Base-by-base conservation (phyloP, 148 eudicot species). In the Dysphania ambrosioides region DNA sequence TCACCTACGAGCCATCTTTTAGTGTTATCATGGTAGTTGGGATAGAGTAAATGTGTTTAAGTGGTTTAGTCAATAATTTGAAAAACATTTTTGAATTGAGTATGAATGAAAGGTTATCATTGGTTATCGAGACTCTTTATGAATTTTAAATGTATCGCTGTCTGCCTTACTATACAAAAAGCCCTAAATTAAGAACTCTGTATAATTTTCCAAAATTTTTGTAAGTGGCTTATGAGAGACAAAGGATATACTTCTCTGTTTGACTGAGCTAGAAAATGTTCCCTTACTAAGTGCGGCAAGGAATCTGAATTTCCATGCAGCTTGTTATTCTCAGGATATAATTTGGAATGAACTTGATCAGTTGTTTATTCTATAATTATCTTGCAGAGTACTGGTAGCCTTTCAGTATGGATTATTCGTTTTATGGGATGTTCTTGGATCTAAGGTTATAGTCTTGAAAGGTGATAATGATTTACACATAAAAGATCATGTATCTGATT, bases 351-450 rank as follows among this genome's bases (percentile, higher is more conserved):
- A 27, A 40, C 68, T 27, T 6, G 4, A 7, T 71, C 63, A 71
- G n/a, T 71, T 58, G 13, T 18, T 42, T 70, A 38, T 31, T 35
- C 57, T 77, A 36, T 56, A 56, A 32, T 64, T 58, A 71, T 51
- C 73, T 64, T 76, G 74, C 91, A 90, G 95, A 83, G 72, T 88
- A 69, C 66, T 88, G 71, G 83, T 90, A 77, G 91, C 95, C 8
- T 88, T 83, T 78, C 87, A 77, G 36, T 70, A 80, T 76, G 95
- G 95, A 34, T 77, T 86, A 64, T 71, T 90, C 26, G 76, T 86
- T 65, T 72, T 90, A 31, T 90, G 91, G 91, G 95, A 90, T 79
- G 71, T 88, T 79, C 70, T 78, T 79, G 88, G 86, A 84, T 84
- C 88, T 72, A 75, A 74, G 66, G 80, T 79, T 61, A 70, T 88